Evolutionary conservation across 306 rosid genomes (phyloP).

Genomic region (Cucumis sativus): DNA sequence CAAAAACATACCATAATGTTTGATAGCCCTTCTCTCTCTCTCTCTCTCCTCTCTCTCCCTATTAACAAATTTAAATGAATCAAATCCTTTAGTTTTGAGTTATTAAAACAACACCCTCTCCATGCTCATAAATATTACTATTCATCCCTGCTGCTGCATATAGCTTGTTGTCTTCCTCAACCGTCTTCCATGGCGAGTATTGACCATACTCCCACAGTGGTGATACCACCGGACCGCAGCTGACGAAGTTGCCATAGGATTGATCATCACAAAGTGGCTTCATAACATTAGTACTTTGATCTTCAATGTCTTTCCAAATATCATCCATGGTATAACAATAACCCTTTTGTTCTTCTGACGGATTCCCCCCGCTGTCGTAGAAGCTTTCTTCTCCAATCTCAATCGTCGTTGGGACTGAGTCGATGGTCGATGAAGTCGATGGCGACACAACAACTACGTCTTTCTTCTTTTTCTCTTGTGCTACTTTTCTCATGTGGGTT

Average conservation of each 20-base stretch:
- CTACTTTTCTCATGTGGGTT: constrained; percentile 84
- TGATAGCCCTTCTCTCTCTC: not conserved
- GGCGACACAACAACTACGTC: not conserved
- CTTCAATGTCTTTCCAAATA: constrained; percentile 73
- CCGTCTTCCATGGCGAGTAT: constrained; percentile 57
- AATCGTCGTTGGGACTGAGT: constrained; percentile 27
- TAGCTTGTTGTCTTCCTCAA: constrained; percentile 40
- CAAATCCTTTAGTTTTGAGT: not conserved
- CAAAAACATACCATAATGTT: not conserved
- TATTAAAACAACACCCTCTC: not conserved
- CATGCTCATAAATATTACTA: not conserved
- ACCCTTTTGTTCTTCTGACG: not conserved
- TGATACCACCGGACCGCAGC: constrained; percentile 27
- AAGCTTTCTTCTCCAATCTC: constrained; percentile 60
- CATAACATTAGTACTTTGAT: not conserved
- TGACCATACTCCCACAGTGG: constrained; percentile 46
- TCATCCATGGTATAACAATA: constrained; percentile 58
- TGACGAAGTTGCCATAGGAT: constrained; percentile 21
- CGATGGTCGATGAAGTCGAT: constrained; percentile 24
- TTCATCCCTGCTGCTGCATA: constrained; percentile 21
- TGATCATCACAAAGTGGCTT: constrained; percentile 17
- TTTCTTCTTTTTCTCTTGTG: constrained; percentile 61
- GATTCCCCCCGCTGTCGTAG: constrained; percentile 62
- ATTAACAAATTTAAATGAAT: constrained; percentile 13
- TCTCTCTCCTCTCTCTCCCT: not conserved